Evolutionary conservation across 2,329 filamentous ascomycete species (phyloP), one percentile per base, ranked within the genome.

Genomic region (Diaporthe sp.): DNA sequence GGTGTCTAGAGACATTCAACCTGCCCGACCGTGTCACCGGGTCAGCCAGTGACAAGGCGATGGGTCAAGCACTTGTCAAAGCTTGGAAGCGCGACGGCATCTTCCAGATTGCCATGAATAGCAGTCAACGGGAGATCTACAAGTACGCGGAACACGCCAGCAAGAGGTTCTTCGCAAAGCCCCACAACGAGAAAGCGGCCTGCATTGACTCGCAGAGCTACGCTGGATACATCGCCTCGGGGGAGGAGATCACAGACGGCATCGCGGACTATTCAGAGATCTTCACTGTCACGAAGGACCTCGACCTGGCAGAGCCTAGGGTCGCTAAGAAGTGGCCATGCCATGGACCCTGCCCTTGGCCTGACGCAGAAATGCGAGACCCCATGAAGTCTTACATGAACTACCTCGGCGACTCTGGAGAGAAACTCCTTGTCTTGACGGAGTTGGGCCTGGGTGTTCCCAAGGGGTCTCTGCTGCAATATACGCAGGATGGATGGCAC

Each of bases 201-300:
- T 87, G 86, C 57, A 81, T 88, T 9, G 86, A 89, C 77, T 81
- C 81, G 19, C 82, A 84, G 76, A 88, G 85, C 77, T 89, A 87
- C 65, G 79, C 86, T 0, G 87, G 87, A 3, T 89, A 89, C 77
- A 85, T 88, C 65, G 87, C 87, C 34, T 87, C 85, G 0, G 87
- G 87, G 0, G 87, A 89, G 77, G 86, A 87, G 79, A 82, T 88
- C 4, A 87, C 86, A 3, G 83, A 86, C 72, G 87, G 87, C 49
- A 83, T 89, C 37, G 86, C 86, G 22, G 87, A 89, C 78, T 89
- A 88, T 77, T 87, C 85, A 0, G 87, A 89, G 57, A 88, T 89
- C 44, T 89, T 88, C 76, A 89, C 88, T 2, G 85, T 89, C 25
- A 88, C 85, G 17, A 89, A 88, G 75, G 87, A 89, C 67, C 80